Conservation (phyloP, 352 stramenopile genomes). For the Globisporangium barbulae region DNA sequence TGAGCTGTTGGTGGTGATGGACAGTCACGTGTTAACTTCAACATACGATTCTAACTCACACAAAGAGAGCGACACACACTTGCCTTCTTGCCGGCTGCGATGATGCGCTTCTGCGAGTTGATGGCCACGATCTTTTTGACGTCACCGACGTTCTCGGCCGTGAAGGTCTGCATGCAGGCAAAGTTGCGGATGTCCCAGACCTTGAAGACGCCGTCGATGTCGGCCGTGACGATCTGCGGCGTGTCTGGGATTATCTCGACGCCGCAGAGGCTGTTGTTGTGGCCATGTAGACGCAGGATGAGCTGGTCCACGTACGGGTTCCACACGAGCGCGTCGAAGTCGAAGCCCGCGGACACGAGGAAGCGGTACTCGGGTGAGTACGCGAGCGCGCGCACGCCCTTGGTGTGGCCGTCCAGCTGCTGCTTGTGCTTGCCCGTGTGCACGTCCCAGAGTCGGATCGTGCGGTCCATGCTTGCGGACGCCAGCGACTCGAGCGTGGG, state of each 20-base stretch:
- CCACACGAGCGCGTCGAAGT: constrained; percentile 88
- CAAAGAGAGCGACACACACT: constrained; percentile 6
- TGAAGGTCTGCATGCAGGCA: constrained; percentile 87
- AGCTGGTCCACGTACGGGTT: constrained; percentile 89
- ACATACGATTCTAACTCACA: neutral
- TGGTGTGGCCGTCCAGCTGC: constrained; percentile 80
- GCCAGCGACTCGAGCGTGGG: constrained; percentile 77
- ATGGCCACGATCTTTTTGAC: constrained; percentile 76
- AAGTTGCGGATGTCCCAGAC: constrained; percentile 91
- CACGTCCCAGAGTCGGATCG: constrained; percentile 87
- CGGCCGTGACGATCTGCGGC: constrained; percentile 83
- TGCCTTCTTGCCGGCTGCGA: constrained; percentile 71
- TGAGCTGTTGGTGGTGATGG: constrained; percentile 26
- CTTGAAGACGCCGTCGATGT: constrained; percentile 84
- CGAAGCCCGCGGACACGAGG: constrained; percentile 83
- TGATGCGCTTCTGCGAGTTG: constrained; percentile 67
- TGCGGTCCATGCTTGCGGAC: constrained; percentile 87
- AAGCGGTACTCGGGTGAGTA: constrained; percentile 87
- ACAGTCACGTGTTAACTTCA: neutral
- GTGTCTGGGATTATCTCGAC: constrained; percentile 86
- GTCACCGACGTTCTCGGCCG: constrained; percentile 58
- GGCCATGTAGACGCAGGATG: constrained; percentile 81
- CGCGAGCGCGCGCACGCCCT: constrained; percentile 74
- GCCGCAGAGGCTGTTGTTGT: constrained; percentile 83
- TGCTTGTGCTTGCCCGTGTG: constrained; percentile 84